Conservation (phyloP, 768 basidiomycete genomes). For the Pisolithus tinctorius region DNA sequence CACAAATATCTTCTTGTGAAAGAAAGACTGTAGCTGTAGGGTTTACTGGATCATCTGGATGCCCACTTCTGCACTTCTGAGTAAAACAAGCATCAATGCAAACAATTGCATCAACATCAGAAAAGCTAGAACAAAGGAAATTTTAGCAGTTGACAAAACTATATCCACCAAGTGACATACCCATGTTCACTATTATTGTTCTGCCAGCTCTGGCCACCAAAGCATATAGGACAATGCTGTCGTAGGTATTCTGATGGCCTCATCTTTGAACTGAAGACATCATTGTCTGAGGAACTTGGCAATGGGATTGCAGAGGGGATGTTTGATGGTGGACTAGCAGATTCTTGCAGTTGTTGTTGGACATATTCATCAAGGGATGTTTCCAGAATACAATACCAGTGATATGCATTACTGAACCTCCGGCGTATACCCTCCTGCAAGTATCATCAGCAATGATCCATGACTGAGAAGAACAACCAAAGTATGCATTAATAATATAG, state of each 20-base stretch:
- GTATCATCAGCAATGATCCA: not conserved
- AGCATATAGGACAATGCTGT: constrained; percentile 22
- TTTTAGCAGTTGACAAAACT: not conserved
- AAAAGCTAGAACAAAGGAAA: not conserved
- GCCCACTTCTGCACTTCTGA: constrained; percentile 22
- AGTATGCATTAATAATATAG: too few species aligned
- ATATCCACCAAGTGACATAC: constrained; percentile 1
- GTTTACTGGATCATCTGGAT: constrained; percentile 6
- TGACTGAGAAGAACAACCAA: too few species aligned
- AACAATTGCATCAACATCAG: constrained; percentile 21
- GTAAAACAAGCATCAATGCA: constrained; percentile 31
- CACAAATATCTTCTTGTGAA: constrained; percentile 1
- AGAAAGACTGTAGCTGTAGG: constrained; percentile 16
- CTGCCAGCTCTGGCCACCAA: constrained; percentile 7
- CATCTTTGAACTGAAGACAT: not conserved
- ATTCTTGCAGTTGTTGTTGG: not conserved
- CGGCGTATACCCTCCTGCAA: constrained; percentile 17
- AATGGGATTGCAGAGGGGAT: not conserved
- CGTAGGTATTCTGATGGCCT: constrained; percentile 16
- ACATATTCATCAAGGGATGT: constrained; percentile 7
- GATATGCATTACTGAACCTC: constrained; percentile 20
- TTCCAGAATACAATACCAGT: constrained; percentile 21
- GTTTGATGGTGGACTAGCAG: not conserved
- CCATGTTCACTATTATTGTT: not conserved
- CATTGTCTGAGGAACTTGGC: not conserved